A percentile compares a stretch with the other conserved stretches of the same genome.
Evolutionary conservation across 495 filamentous ascomycete species (phyloP).

Genomic region (Haplographium delicatum): DNA sequence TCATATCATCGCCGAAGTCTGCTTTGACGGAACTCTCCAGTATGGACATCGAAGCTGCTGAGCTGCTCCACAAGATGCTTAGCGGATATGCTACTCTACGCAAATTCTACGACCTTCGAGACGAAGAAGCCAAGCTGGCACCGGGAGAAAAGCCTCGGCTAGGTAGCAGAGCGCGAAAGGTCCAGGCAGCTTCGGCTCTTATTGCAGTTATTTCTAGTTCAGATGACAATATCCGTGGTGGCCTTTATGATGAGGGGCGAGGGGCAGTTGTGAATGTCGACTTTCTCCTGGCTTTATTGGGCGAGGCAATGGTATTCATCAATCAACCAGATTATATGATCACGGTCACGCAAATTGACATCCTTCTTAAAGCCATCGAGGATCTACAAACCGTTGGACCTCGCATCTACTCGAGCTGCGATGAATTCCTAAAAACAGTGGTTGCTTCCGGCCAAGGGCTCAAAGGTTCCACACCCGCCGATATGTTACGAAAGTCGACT

Average conservation of each 20-base stretch:
- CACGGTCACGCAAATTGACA: constrained; percentile 61
- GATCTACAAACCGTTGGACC: constrained; percentile 72
- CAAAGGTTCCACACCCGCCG: constrained; percentile 52
- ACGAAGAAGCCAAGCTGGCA: constrained; percentile 44
- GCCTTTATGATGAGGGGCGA: constrained; percentile 71
- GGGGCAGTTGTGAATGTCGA: constrained; percentile 81
- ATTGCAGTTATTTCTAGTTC: constrained; percentile 76
- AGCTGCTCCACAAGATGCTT: constrained; percentile 73
- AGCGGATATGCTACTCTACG: constrained; percentile 86
- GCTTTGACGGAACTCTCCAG: constrained; percentile 59
- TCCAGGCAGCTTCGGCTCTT: constrained; percentile 65
- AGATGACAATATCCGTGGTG: constrained; percentile 81
- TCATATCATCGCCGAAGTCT: constrained; percentile 61
- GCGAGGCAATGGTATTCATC: constrained; percentile 69
- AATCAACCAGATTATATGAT: constrained; percentile 45
- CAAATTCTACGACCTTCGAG: constrained; percentile 81
- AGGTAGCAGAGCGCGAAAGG: constrained; percentile 49
- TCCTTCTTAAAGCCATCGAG: constrained; percentile 73
- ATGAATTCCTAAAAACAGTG: constrained; percentile 61
- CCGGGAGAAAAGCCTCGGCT: constrained; percentile 28
- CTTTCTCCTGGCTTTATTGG: constrained; percentile 74
- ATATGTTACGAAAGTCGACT: constrained; percentile 63
- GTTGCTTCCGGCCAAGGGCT: constrained; percentile 40
- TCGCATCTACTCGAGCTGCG: constrained; percentile 62
- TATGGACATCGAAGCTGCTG: constrained; percentile 69